Evolutionary conservation across 441 rosid genomes (phyloP).

Genomic region (Omphalea diandra): DNA sequence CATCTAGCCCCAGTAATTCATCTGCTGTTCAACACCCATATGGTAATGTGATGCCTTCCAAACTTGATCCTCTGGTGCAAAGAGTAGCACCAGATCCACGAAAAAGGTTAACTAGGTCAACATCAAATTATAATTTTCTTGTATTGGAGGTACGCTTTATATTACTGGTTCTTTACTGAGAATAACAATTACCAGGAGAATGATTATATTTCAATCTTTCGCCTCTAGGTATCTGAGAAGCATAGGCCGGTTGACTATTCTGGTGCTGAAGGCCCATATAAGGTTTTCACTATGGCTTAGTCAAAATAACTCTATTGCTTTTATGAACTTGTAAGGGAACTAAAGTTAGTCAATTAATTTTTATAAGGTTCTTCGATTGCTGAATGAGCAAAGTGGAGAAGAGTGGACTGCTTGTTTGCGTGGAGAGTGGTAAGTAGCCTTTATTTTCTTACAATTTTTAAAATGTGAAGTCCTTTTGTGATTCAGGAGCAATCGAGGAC

Average conservation of each 20-base stretch:
- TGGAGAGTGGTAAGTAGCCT: slow-evolving; percentile 74
- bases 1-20: slow-evolving; percentile 36
- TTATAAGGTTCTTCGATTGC: slow-evolving; percentile 91
- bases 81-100: slow-evolving; percentile 30
- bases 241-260: slow-evolving; percentile 37
- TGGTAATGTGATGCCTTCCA: slow-evolving; percentile 29
- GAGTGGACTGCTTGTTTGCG: slow-evolving; percentile 68
- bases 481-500: too few relatives aligned
- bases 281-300: slow-evolving; percentile 49
- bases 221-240: slow-evolving; percentile 75
- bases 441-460: too few relatives aligned
- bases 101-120: slow-evolving; percentile 29
- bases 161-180: background rate
- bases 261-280: slow-evolving; percentile 46
- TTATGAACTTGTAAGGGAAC: slow-evolving; percentile 19
- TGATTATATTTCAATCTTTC: slow-evolving; percentile 21
- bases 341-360: slow-evolving; percentile 28
- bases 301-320: slow-evolving; percentile 19
- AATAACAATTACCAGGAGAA: slow-evolving; percentile 11
- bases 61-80: slow-evolving; percentile 25
- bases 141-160: slow-evolving; percentile 73
- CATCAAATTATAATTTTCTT: slow-evolving; percentile 54
- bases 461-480: too few relatives aligned
- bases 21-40: slow-evolving; percentile 37
- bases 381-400: slow-evolving; percentile 88